Base-by-base conservation (phyloP, 371 early-diverging fungal genomes). In the Actinomortierella wolfii region DNA sequence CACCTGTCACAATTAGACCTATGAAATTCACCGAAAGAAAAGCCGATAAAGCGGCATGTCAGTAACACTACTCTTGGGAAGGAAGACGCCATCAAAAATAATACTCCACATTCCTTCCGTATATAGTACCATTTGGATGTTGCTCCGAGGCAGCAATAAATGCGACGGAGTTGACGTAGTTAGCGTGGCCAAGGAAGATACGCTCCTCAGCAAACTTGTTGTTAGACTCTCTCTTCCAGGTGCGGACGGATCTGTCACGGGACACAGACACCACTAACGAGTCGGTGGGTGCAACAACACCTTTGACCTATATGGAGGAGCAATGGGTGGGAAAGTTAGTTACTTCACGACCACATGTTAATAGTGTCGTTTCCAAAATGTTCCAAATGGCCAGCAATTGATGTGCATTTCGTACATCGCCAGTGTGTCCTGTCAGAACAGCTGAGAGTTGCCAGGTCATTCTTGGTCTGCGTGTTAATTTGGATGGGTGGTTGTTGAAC, bases 1-100 rank as follows among this genome's bases (percentile, higher is more conserved):
- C 90, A 52, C 94, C 91, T 17, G 91, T 92, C 13, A 90, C 88
- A 51, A 97, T 80, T 25, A 94, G 79, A 3, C 94, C 94, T 92
- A 59, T 14, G 34, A 26, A 43, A 24, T 40, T 34, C 34, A 34
- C 7, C 11, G 7, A 34, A 34, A 34, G 34, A 11, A 34, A 34
- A 11, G 7, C 42, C 15, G 21, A 6, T 18, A 24, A 28, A 2
- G 41, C 34, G 34, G 34, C 4, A 11, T 34, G 34, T n/a, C n/a
- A 34, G 34, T 34, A 34, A 34, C 34, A 11, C 34, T 34, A 11
- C n/a, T n/a, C n/a, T n/a, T n/a, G n/a, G n/a, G n/a, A n/a, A n/a
- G n/a, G n/a, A n/a, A n/a, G n/a, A n/a, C n/a, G n/a, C n/a, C n/a
- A n/a, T n/a, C n/a, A n/a, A n/a, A n/a, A n/a, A n/a, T n/a, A n/a